Base-by-base conservation (phyloP, 495 filamentous ascomycete genomes). In the Annulohypoxylon moriforme region DNA sequence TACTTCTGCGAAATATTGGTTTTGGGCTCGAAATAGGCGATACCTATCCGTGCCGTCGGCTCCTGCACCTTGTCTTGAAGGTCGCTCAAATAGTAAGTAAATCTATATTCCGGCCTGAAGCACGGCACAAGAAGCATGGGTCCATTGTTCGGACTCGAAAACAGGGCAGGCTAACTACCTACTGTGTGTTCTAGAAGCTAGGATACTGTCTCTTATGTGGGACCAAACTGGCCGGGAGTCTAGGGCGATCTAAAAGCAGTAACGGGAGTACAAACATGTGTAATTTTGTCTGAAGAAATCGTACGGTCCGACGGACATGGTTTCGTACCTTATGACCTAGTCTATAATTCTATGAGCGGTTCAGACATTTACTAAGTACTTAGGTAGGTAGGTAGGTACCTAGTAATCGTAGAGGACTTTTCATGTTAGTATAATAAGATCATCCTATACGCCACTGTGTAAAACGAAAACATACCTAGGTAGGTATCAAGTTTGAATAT, bases 121-220 rank as follows among this genome's bases (percentile, higher is more conserved):
- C 4, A 40, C 1, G 11, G 10, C 18, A 13, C 10, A 16, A 4
- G 24, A 7, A 29, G 1, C 14, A 20, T 9, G 22, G 13, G 24
- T 22, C 16, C 29, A 33, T 4, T 20, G 11, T 25, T 27, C 56
- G 36, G 56, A 16, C 14, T 59, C 3, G 16, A 44, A 29, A 55
- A 55, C 16, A 42, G 1, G 34, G 34, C 33, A 29, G 18, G 14
- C 24, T 38, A 42, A 13, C 22, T 59, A 59, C 56, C 22, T 59
- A 59, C 56, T 42, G 56, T 59, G 56, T 59, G 25, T 59, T 44
- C 34, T 59, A 34, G 24, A 44, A 29, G 34, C 33, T 44, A 59
- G 56, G 56, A 59, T 59, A 59, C 56, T 42, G 56, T 59, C 56
- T 42, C 11, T 27, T 27, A 44, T 9, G 56, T 59, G 33, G n/a